phyloP scores from a whole-genome alignment of 2,329 filamentous ascomycete species.

The Aspergillus fijiensis region DNA sequence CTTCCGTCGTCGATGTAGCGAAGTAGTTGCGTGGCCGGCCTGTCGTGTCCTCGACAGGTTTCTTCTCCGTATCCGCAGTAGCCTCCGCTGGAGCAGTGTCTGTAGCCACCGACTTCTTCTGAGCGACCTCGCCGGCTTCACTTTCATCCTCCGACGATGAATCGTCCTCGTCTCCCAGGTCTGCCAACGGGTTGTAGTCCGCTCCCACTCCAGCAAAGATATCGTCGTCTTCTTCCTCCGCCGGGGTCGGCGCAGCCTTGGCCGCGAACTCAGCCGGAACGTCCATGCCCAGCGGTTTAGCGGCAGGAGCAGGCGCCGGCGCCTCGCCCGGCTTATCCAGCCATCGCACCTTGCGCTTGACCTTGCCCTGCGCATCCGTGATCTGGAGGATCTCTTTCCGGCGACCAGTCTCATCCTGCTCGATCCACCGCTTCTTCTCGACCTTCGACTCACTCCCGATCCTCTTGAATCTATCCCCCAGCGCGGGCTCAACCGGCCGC shows the following conservation, averaged over 20 bases:
- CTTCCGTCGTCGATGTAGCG: constrained; percentile 42
- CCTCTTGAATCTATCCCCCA: constrained; percentile 58
- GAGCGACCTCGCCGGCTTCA: constrained; percentile 24
- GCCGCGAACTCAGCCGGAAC: constrained; percentile 46
- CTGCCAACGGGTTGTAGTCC: constrained; percentile 61
- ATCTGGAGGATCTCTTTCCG: constrained; percentile 59
- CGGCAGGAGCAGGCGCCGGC: constrained; percentile 22
- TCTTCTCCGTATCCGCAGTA: constrained; percentile 6
- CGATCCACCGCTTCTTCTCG: constrained; percentile 54
- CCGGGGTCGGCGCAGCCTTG: constrained; percentile 31
- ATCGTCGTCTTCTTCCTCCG: constrained; percentile 55
- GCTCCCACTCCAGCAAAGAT: constrained; percentile 62
- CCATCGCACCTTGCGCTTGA: constrained; percentile 62
- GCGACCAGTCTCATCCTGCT: constrained; percentile 54
- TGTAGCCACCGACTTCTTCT: constrained; percentile 10
- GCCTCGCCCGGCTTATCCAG: constrained; percentile 39
- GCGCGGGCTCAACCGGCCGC: constrained; percentile 47
- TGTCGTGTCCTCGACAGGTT: constrained; percentile 17
- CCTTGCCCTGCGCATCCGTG: constrained; percentile 59
- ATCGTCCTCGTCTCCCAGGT: constrained; percentile 50
- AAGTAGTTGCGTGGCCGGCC: constrained; percentile 51
- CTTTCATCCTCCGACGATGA: constrained; percentile 43
- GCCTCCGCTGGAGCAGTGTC: constrained; percentile 11
- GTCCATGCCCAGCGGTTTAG: constrained; percentile 53
- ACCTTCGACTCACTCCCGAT: constrained; percentile 45